Evolutionary conservation across 2,329 filamentous ascomycete genomes (phyloP), one percentile per base, ranked within the genome.

Genomic region (Hortaea werneckii): DNA sequence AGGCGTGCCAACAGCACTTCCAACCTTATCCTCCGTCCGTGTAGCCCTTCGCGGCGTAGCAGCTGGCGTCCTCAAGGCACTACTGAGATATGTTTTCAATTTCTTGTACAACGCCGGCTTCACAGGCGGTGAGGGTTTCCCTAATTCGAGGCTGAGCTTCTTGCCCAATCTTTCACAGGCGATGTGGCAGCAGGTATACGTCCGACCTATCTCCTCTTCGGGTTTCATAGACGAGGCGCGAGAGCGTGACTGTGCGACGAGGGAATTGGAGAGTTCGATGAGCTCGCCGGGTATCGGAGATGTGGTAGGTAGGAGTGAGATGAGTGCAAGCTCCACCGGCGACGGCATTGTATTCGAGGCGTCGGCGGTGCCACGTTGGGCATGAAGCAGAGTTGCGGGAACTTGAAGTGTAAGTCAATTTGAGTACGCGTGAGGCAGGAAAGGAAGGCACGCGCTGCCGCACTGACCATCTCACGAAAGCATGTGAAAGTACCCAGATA

Each of bases 161-260:
- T 81, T 83, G 60, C 88, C 89, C 35, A 95, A 73, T 44, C 87
- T 87, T 44, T 90, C 87, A 61, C 89, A 96, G 13, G 92, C 92
- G 49, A 98, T 77, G 65, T 95, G 83, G 10, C 86, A 85, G 63
- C 88, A 95, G 4, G 83, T 85, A 64, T 92, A 92, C 4, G 78
- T 75, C 13, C 89, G 77, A n/a, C 83, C 87, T 53, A 92, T 80
- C 64, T 95, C 89, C 64, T 95, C 88, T 46, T 94, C 87, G 3
- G 81, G 76, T 62, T 88, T 94, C 44, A 95, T 72, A 11, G 78
- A 83, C 58, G 79, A 82, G 42, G 86, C 87, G 57, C 80, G 82
- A 59, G 81, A 79, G 30, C 86, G 80, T 9, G 87, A 94, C 65
- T 92, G 87, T 1, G 85, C 82, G 39, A 94, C 77, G 5, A 94